Percentiles rank a stretch among this genome's conserved stretches.
phyloP scores from a whole-genome alignment of 2,329 filamentous ascomycete genomes.

The Arthrobotrys entomopaga region DNA sequence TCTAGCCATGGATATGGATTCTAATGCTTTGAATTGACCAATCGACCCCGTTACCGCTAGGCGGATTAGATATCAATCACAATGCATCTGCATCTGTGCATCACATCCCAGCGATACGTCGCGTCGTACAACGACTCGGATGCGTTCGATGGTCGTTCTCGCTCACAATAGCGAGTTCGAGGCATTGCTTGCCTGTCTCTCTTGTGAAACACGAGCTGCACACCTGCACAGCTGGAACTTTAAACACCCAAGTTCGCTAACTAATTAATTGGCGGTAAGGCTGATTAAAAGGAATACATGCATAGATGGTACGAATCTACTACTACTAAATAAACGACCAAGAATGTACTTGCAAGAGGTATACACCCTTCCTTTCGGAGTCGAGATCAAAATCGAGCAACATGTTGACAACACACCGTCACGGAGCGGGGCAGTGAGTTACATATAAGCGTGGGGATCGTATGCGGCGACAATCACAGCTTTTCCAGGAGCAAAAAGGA shows the following conservation, averaged over 20 bases:
- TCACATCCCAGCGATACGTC: too few relatives aligned
- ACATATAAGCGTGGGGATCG: background rate
- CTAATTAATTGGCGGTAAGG: constrained; percentile 40
- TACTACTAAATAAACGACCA: background rate
- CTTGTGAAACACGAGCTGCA: constrained; percentile 37
- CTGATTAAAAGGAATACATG: constrained; percentile 14
- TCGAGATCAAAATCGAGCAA: constrained; percentile 28
- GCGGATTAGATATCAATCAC: too few relatives aligned
- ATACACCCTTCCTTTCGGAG: constrained; percentile 2
- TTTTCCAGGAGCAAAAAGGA: background rate
- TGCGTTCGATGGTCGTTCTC: too few relatives aligned
- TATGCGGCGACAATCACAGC: constrained; percentile 15
- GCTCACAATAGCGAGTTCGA: constrained; percentile 1
- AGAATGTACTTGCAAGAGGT: background rate
- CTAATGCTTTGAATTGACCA: too few relatives aligned
- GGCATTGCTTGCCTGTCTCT: constrained; percentile 23
- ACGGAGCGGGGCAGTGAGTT: constrained; percentile 13
- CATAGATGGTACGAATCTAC: background rate
- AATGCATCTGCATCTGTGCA: too few relatives aligned
- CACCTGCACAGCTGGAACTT: too few relatives aligned
- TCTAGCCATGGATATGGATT: too few relatives aligned
- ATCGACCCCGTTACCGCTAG: too few relatives aligned
- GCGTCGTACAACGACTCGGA: too few relatives aligned
- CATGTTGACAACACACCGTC: constrained; percentile 29
- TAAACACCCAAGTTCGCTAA: constrained; percentile 14